Base-by-base conservation (phyloP, 2,329 filamentous ascomycete genomes). In the Dactylella cylindrospora region DNA sequence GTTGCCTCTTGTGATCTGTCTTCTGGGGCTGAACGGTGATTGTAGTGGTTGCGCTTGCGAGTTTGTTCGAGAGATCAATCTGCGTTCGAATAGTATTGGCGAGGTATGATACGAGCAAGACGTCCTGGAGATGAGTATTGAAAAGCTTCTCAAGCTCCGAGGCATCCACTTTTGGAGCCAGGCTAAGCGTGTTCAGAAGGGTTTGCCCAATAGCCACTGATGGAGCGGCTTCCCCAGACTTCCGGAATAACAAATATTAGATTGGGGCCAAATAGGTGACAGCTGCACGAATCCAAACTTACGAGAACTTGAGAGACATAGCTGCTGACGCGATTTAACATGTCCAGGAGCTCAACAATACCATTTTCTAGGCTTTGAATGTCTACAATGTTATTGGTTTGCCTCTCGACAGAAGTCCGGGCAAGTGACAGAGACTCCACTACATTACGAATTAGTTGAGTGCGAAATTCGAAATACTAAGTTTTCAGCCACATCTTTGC, bases 81-180 rank as follows among this genome's bases (percentile, higher is more conserved):
- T 98, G 93, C 69, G 91, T 97, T 75, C 91, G 89, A 76, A 97
- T 95, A 68, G 90, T 96, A 80, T 97, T 98, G 74, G 93, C 90
- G 67, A 98, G 82, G 79, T 98, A 98, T 68, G 90, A 95, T 70
- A 98, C 90, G 74, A 97, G 90, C 68, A 98, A 84, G 64, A 98
- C 90, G 74, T 98, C 93, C 78, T 98, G 93, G 75, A 98, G 90
- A 78, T 98, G 93, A 79, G 95, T 95, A 83, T 98, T 98, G 83
- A 98, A 98, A 79, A 97, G 90, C 73, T 86, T 82, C 80, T 98
- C 93, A 72, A 98, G 90, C 73, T 94, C 86, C 65, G 84, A 81
- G 29, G 85, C 79, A 70, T 95, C 88, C 64, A 97, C 93, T 81
- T 97, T 98, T 71, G 93, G 93, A 52, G 91, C 89, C 66, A 98